Base-by-base conservation (phyloP, 2,329 filamentous ascomycete genomes). In the Aureobasidium sp. region DNA sequence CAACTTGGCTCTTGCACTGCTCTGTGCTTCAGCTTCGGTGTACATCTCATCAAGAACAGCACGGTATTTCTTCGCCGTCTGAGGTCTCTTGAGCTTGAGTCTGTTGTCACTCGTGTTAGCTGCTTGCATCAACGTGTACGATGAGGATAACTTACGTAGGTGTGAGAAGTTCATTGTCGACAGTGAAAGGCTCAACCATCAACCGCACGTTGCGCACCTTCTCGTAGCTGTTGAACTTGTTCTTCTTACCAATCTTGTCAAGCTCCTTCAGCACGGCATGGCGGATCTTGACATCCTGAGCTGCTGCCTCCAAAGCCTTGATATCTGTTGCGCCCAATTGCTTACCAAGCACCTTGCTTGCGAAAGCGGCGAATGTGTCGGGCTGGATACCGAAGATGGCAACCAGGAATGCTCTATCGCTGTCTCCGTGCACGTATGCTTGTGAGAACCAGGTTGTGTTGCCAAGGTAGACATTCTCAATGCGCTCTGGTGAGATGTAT, bases 401-500 rank as follows among this genome's bases (percentile, higher is more conserved):
- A 0, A 99, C 92, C 10, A 97, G 81, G 72, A 83, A 86, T 0
- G 89, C 87, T 79, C 97, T 87, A 65, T 87, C 83, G 65, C 86
- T 85, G 72, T 97, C 93, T 44, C 94, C 94, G 76, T 99, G 93
- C 29, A 97, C 90, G 72, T 90, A 97, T 2, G 87, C 92, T 71
- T 88, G 88, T 26, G 86, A 84, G 29, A 97, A 78, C 68, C 92
- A 86, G 66, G 84, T 87, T 65, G 87, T 87, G 77, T 88, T 92
- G 66, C 89, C 90, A 65, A 95, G 81, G 75, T 92, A 95, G 39
- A 96, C 88, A 74, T 96, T 97, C 80, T 99, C 94, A 71, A 99
- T 90, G 63, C 92, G 90, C 78, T 99, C 94, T 15, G 94, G 94
- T 1, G 92, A 96, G 70, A 99, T 91, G 77, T 99, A 99, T 78